Conservation (phyloP, 495 filamentous ascomycete genomes). For the Xylaria bambusicola region DNA sequence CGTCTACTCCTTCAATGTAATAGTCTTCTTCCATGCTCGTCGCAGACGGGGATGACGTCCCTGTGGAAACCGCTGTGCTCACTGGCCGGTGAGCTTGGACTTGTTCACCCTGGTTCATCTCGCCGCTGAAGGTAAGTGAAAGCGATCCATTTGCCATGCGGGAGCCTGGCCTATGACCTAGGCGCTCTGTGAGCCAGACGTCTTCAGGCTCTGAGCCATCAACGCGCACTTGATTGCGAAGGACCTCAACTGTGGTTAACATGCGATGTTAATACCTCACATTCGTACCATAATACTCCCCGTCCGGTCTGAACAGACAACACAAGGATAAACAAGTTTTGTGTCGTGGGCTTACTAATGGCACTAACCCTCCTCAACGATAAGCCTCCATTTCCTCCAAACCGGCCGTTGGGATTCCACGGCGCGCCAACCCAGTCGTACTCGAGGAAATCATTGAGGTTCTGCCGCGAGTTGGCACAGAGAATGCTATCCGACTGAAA, state of each 20-base stretch:
- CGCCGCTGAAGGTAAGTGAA: slow-evolving; percentile 47
- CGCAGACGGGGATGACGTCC: slow-evolving; percentile 4
- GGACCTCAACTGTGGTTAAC: slow-evolving; percentile 12
- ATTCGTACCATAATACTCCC: background rate
- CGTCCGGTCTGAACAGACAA: background rate
- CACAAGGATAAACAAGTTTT: background rate
- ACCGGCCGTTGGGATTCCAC: slow-evolving; percentile 43
- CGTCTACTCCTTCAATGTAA: slow-evolving; percentile 40
- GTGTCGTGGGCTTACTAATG: slow-evolving; percentile 28
- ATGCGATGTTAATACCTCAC: slow-evolving; percentile 38
- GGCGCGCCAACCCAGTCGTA: slow-evolving; percentile 58
- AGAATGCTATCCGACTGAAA: slow-evolving; percentile 55
- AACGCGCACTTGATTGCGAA: slow-evolving; percentile 42
- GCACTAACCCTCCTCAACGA: slow-evolving; percentile 48
- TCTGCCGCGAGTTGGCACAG: slow-evolving; percentile 48
- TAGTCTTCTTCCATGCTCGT: slow-evolving; percentile 23
- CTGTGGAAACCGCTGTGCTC: slow-evolving; percentile 16
- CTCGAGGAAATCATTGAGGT: slow-evolving; percentile 49
- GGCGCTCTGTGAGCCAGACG: slow-evolving; percentile 50
- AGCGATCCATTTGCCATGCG: slow-evolving; percentile 24
- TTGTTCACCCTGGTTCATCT: slow-evolving; percentile 27
- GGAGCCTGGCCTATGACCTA: slow-evolving; percentile 43
- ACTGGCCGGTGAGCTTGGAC: slow-evolving; percentile 1
- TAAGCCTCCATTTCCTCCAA: slow-evolving; percentile 53
- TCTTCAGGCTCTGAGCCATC: slow-evolving; percentile 47